Percentiles rank a stretch among this genome's conserved stretches.
These are phyloP conservation scores for Alternaria panax DNA, from an alignment of 2,329 filamentous ascomycete genomes.

Conservation along the genomic window DNA sequence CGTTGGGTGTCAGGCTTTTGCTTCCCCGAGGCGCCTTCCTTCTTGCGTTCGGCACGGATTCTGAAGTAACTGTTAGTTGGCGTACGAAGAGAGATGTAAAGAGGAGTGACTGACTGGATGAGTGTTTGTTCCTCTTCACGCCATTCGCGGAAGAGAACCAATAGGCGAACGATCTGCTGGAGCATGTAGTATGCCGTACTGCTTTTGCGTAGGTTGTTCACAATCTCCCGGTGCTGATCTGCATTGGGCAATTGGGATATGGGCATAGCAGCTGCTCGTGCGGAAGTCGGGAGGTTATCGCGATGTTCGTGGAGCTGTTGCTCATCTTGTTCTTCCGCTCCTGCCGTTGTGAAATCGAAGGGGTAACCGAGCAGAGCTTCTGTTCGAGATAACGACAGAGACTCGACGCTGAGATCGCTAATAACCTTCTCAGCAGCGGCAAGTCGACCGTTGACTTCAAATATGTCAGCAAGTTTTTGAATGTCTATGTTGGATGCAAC, in stretches of 20 bases:
- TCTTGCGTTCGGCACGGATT: conserved; percentile 20
- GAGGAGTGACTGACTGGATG: conserved; percentile 35
- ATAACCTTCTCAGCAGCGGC: conserved; percentile 64
- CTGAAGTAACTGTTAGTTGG: conserved; percentile 17
- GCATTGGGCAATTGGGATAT: conserved; percentile 28
- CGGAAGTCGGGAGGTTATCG: conserved; percentile 26
- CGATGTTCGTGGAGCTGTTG: conserved; percentile 28
- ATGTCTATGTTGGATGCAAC: conserved; percentile 47
- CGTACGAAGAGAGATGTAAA: neutral
- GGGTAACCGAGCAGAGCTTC: conserved; percentile 51
- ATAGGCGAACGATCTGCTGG: conserved; percentile 52
- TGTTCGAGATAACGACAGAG: conserved; percentile 53
- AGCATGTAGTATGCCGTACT: conserved; percentile 53
- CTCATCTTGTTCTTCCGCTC: conserved; percentile 41
- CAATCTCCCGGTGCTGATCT: conserved; percentile 30
- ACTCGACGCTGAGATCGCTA: conserved; percentile 58
- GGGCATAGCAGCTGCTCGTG: conserved; percentile 27
- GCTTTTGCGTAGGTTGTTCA: conserved; percentile 29
- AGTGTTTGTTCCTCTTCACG: conserved; percentile 52
- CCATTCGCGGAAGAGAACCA: conserved; percentile 55
- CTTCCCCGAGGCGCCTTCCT: conserved; percentile 10
- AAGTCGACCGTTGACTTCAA: conserved; percentile 56
- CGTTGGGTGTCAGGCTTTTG: conserved; percentile 35
- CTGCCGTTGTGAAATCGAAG: conserved; percentile 42
- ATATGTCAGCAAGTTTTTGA: conserved; percentile 23